Conservation (phyloP, 108 stramenopile species). For the Cyclotella choctawhatcheeana region DNA sequence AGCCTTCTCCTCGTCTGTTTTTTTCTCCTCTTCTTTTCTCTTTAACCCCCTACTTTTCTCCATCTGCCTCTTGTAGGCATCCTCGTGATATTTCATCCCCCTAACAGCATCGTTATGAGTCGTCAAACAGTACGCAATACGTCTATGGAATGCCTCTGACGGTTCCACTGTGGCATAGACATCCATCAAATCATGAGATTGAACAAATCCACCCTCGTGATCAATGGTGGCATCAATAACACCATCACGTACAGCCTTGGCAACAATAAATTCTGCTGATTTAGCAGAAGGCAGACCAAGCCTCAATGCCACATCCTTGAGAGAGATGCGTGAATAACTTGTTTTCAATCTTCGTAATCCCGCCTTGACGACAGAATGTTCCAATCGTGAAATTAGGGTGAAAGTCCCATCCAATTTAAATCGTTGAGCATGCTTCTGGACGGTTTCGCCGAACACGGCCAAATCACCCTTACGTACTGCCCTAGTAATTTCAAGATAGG, state of each 20-base stretch:
- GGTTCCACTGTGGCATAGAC: slow-evolving; percentile 97
- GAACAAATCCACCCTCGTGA: slow-evolving; percentile 91
- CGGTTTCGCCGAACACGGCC: slow-evolving; percentile 80
- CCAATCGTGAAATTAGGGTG: slow-evolving; percentile 94
- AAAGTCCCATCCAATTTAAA: slow-evolving; percentile 87
- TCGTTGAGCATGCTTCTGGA: slow-evolving; percentile 67
- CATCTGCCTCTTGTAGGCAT: slow-evolving; percentile 93
- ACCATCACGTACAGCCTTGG: slow-evolving; percentile 98
- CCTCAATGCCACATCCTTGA: slow-evolving; percentile 92
- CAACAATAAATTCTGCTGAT: slow-evolving; percentile 96
- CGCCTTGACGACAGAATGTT: slow-evolving; percentile 97
- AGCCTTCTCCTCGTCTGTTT: slow-evolving; percentile 91
- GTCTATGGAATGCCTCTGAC: slow-evolving; percentile 96
- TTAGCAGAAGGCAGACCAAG: slow-evolving; percentile 84
- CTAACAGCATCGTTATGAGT: slow-evolving; percentile 98
- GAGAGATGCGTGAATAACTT: slow-evolving; percentile 78
- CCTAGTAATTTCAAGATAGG: slow-evolving; percentile 94
- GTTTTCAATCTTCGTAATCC: slow-evolving; percentile 94
- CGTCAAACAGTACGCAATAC: slow-evolving; percentile 98
- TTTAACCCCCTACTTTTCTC: slow-evolving; percentile 84
- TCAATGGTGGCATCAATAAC: slow-evolving; percentile 99
- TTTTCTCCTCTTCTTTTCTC: slow-evolving; percentile 76
- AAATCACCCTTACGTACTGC: slow-evolving; percentile 97
- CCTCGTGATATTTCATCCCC: slow-evolving; percentile 96
- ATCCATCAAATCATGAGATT: slow-evolving; percentile 92